phyloP scores from a whole-genome alignment of 495 filamentous ascomycete species.

The Sphaerosporella brunnea region DNA sequence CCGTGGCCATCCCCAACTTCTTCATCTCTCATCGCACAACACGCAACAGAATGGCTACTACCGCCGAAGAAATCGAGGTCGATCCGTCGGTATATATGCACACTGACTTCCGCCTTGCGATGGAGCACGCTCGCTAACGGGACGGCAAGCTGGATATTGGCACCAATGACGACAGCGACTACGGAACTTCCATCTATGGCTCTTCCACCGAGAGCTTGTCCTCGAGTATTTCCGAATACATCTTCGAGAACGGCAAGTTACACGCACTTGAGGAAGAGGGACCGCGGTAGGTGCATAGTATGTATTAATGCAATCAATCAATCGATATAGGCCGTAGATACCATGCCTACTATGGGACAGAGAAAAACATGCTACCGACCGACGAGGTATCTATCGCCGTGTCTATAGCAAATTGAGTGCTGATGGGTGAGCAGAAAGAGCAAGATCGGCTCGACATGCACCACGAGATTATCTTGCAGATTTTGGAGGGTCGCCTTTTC shows the following conservation, averaged over 20 bases:
- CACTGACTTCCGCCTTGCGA: not conserved
- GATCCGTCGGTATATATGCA: not conserved
- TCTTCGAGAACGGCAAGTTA: slow-evolving; percentile 37
- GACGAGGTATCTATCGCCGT: too few species aligned
- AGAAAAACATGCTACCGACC: slow-evolving; percentile 32
- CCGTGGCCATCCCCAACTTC: too few species aligned
- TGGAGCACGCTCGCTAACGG: not conserved
- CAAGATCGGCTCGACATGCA: slow-evolving; percentile 22
- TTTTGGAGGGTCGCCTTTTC: slow-evolving; percentile 38
- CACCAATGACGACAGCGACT: not conserved
- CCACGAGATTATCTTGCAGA: slow-evolving; percentile 34
- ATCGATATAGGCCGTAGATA: slow-evolving; percentile 28
- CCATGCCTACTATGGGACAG: slow-evolving; percentile 40
- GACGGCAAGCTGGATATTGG: too few species aligned
- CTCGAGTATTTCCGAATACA: slow-evolving; percentile 29
- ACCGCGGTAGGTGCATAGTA: not conserved
- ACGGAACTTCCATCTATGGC: not conserved
- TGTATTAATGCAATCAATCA: too few species aligned
- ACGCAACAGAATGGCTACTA: too few species aligned
- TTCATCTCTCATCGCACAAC: too few species aligned
- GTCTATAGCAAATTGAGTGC: too few species aligned
- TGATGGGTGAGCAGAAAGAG: too few species aligned
- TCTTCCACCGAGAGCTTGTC: slow-evolving; percentile 8
- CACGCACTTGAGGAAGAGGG: not conserved
- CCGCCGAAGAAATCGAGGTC: not conserved